phyloP scores from a whole-genome alignment of 2,329 filamentous ascomycete genomes.

The Paraconiothyrium brasiliense region DNA sequence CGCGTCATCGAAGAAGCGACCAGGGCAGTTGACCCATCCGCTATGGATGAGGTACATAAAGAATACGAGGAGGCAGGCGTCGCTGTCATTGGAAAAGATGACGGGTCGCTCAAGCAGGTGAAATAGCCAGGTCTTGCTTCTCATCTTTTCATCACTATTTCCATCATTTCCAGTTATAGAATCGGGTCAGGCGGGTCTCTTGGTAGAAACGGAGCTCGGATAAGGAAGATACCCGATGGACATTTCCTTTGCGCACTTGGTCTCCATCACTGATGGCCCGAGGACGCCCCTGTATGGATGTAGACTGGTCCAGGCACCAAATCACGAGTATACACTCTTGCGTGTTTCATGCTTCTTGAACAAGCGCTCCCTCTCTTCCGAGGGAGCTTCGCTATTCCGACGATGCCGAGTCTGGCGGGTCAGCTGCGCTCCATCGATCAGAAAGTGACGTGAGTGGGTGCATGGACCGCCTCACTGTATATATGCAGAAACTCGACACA shows the following conservation, averaged over 20 bases:
- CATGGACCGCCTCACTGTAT: slow-evolving; percentile 2
- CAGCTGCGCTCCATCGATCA: slow-evolving; percentile 9
- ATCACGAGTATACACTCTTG: not conserved
- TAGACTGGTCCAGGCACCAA: slow-evolving; percentile 1
- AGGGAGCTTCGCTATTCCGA: slow-evolving; percentile 7
- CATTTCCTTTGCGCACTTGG: not conserved
- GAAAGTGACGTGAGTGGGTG: slow-evolving; percentile 11
- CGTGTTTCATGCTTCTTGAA: not conserved
- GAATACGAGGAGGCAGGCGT: slow-evolving; percentile 70
- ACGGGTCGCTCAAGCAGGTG: slow-evolving; percentile 65
- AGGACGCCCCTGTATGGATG: not conserved
- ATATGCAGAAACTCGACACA: not conserved
- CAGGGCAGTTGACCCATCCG: slow-evolving; percentile 70
- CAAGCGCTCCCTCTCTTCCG: not conserved
- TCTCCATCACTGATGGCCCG: not conserved
- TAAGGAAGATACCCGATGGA: slow-evolving; percentile 18
- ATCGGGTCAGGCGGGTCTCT: not conserved
- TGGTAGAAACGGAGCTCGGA: slow-evolving; percentile 9
- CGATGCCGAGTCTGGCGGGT: slow-evolving; percentile 11
- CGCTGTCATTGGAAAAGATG: slow-evolving; percentile 66
- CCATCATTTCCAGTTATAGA: not conserved
- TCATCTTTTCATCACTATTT: not conserved
- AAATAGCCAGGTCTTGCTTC: slow-evolving; percentile 17
- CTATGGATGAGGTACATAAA: slow-evolving; percentile 65
- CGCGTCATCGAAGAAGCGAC: slow-evolving; percentile 83